Percentiles rank a stretch among this genome's conserved stretches.
Evolutionary conservation across 2,329 filamentous ascomycete genomes (phyloP).

Genomic region (Penicillium sp.): DNA sequence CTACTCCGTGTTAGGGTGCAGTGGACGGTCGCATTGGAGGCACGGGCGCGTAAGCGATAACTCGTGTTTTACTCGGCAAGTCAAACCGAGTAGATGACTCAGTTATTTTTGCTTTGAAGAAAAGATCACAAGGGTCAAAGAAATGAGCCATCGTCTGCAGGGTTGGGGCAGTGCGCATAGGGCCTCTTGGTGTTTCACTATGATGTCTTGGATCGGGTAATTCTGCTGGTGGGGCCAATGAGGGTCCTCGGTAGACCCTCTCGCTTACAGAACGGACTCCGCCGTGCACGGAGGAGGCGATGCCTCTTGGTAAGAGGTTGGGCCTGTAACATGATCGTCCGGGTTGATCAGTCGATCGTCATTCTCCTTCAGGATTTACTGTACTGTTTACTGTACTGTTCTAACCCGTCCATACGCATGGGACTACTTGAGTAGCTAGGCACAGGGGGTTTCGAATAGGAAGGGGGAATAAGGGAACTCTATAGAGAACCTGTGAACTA

Average conservation of each 20-base stretch:
- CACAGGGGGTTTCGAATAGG: not conserved
- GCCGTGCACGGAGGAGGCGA: too few species aligned
- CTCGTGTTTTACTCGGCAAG: not conserved
- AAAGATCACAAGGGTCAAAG: not conserved
- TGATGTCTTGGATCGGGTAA: constrained; percentile 4
- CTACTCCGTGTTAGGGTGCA: constrained; percentile 1
- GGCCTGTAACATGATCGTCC: constrained; percentile 15
- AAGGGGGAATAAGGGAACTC: not conserved
- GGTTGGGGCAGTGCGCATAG: not conserved
- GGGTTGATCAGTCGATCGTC: constrained; percentile 11
- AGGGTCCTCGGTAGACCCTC: not conserved
- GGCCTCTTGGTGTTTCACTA: not conserved
- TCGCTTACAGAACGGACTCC: constrained; percentile 6
- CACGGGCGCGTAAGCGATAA: constrained; percentile 1
- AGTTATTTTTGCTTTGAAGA: not conserved
- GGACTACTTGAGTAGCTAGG: not conserved
- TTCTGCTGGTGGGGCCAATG: not conserved
- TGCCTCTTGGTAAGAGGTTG: not conserved
- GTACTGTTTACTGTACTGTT: too few species aligned
- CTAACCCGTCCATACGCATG: not conserved
- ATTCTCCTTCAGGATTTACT: not conserved
- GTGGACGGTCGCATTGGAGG: constrained; percentile 8
- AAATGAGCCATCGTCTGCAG: not conserved
- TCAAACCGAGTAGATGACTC: not conserved
- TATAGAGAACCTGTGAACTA: too few species aligned